Evolutionary conservation across 306 rosid genomes (phyloP).

Genomic region (Corylus avellana): DNA sequence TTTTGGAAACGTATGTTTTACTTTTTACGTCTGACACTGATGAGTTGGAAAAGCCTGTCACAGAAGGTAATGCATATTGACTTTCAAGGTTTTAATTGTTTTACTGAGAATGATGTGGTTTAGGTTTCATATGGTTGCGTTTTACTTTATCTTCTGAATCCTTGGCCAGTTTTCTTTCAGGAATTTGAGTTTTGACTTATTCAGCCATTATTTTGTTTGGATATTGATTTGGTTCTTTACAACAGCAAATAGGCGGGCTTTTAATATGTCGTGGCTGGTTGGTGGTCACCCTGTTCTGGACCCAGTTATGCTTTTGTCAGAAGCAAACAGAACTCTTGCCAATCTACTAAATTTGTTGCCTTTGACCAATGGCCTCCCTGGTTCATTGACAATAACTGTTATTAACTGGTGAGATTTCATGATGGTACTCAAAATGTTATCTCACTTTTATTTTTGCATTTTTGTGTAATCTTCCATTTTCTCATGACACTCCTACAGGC

Average conservation of each 20-base stretch:
- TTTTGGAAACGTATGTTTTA: constrained; percentile 79
- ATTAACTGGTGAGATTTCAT: constrained; percentile 81
- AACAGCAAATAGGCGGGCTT: constrained; percentile 51
- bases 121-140: constrained; percentile 19
- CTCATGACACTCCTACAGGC: background rate
- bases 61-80: constrained; percentile 66
- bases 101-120: constrained; percentile 14
- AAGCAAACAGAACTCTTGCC: constrained; percentile 74
- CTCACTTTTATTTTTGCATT: constrained; percentile 12
- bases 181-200: constrained; percentile 18
- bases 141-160: background rate
- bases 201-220: constrained; percentile 24
- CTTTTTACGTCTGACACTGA: constrained; percentile 63
- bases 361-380: constrained; percentile 61
- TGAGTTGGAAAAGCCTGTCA: constrained; percentile 55
- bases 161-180: background rate
- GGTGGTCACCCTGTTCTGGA: constrained; percentile 84
- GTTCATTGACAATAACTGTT: constrained; percentile 74
- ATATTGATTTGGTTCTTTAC: constrained; percentile 34
- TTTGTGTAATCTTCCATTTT: constrained; percentile 17
- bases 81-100: constrained; percentile 12
- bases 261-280: constrained; percentile 82
- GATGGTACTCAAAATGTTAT: constrained; percentile 25
- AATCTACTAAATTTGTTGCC: constrained; percentile 78
- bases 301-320: constrained; percentile 69